Base-by-base conservation (phyloP, 1,284 basidiomycete genomes). In the Pisolithus thermaeus region DNA sequence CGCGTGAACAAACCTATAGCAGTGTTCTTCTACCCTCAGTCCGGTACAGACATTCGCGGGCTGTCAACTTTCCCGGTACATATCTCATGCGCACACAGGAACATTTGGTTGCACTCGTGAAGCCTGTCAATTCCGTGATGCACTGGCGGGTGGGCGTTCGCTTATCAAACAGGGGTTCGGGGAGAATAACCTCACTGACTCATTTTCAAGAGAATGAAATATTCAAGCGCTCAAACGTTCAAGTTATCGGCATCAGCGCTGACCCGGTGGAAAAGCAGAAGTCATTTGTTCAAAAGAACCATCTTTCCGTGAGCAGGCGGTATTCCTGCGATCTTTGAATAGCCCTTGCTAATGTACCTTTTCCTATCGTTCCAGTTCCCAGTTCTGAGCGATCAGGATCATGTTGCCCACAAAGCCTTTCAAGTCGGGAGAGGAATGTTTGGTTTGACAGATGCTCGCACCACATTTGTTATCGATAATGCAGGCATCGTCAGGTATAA, bases 61-160 rank as follows among this genome's bases (percentile, higher is more conserved):
- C 22, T 18, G 36, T 7, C 8, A 4, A 22, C 9, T 44, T 42
- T 41, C 39, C 42, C 42, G 42, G 39, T 43, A 35, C 23, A 50
- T 51, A 47, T 55, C 44, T 51, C 38, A 48, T 50, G 32, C 25
- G 40, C 39, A 36, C 52, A 20, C 56, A 87, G 87, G 84, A 3
- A 79, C 86, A 1, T 83, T 72, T 53, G 87, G 84, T 4, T 91
- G 90, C 66, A 91, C 86, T 8, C 83, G 77, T 61, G 82, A 92
- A 66, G 88, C 84, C 1, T 90, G 87, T 59, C 75, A 81, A 49
- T 90, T 92, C 67, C 78, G 89, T 23, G 86, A 91, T 71, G 85
- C 85, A 3, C 69, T 89, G 48, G 76, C 74, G 46, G 78, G 84
- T 84, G 51, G 55, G 75, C 20, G 62, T 14, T 22, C n/a, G 1